Base-by-base conservation (phyloP, 345 rosid species). In the Anastatica hierochuntica region DNA sequence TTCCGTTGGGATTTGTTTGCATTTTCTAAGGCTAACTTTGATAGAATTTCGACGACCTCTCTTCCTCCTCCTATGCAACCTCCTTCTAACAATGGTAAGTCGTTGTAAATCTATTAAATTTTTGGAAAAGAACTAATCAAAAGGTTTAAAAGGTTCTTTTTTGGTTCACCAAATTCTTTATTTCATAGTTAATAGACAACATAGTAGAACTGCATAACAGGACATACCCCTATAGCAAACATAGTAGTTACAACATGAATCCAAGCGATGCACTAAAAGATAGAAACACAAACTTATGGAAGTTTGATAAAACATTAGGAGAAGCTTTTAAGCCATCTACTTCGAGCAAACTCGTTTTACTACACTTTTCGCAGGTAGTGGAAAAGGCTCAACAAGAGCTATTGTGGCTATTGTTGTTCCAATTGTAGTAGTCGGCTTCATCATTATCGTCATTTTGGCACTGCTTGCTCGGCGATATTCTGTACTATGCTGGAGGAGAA, bases 1-100 rank as follows among this genome's bases (percentile, higher is more conserved):
- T 44, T 63, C 26, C 31, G 61, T 27, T 69, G 64, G 61, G 61
- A 63, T 6, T 4, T 63, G 53, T 57, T 19, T 37, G 47, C 43
- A 17, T 62, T 43, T 33, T 41, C 34, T 39, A 16, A 27, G 7
- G 60, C 17, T 56, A n/a, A n/a, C n/a, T 41, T 39, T 17, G 39
- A 17, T 27, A 31, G 31, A 6, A 6, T 29, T 33, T 10, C 39
- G 1, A 9, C 15, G 36, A 14, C 48, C 12, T 8, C 26, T 37
- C 45, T 4, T 37, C 45, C 46, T 2, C 34, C 8, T 21, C n/a
- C 10, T 8, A 10, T 30, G 1, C 48, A 11, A 7, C 14, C 40
- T 16, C 40, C 49, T 29, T 21, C 43, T 7, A 7, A 38, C 2
- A 24, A 53, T 53, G 35, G 46, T 38, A 38, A 53, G 11, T 38